These are phyloP conservation scores for Candida taoyuanica DNA, from an alignment of 805 yeast genomes.

Conservation along the genomic window DNA sequence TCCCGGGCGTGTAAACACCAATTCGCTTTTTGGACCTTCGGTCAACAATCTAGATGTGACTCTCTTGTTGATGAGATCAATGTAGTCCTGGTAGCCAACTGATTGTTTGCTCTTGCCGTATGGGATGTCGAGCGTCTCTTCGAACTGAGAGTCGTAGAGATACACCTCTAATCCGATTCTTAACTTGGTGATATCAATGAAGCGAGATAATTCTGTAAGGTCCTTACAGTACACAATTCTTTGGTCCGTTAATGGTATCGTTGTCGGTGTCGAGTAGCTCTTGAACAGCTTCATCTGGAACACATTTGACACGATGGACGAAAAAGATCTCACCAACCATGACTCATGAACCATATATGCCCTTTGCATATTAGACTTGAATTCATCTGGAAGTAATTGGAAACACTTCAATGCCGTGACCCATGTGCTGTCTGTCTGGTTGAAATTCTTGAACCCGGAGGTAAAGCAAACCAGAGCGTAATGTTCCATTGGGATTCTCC, in stretches of 20 bases:
- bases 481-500: conserved; percentile 53
- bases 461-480: conserved; percentile 74
- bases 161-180: conserved; percentile 76
- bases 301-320: conserved; percentile 65
- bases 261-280: conserved; percentile 14
- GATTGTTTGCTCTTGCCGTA: conserved; percentile 29
- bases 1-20: conserved; percentile 55
- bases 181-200: conserved; percentile 68
- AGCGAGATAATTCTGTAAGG: conserved; percentile 30
- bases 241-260: conserved; percentile 9
- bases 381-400: conserved; percentile 51
- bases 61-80: conserved; percentile 43
- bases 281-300: conserved; percentile 43
- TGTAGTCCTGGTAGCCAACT: conserved; percentile 31
- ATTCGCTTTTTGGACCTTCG: conserved; percentile 36
- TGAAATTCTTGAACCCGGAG: conserved; percentile 62
- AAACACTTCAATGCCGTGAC: conserved; percentile 64
- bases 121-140: conserved; percentile 46
- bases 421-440: conserved; percentile 46
- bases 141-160: conserved; percentile 54
- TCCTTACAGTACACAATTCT: conserved; percentile 32
- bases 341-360: conserved; percentile 84
- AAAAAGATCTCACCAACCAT: conserved; percentile 78
- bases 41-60: conserved; percentile 43
- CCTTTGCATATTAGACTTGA: conserved; percentile 50